Base-by-base conservation (phyloP, 441 rosid genomes). In the Brassica balearica region DNA sequence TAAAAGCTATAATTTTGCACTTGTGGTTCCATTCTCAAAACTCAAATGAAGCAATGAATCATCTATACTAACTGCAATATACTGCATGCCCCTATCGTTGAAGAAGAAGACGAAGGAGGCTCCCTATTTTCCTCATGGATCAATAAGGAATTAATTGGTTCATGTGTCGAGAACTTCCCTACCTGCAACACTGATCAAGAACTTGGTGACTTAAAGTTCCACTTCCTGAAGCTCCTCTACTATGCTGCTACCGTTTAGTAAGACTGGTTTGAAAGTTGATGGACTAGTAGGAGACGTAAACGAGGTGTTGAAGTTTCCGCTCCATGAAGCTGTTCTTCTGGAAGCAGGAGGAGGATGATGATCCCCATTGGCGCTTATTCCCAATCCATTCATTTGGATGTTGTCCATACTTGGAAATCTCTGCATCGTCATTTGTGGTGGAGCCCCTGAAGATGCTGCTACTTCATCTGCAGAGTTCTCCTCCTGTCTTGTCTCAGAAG, bases 181-280 rank as follows among this genome's bases (percentile, higher is more conserved):
- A 70, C 29, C 59, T n/a, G 51, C 12, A 29, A 65, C 66, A 77
- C 32, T 23, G n/a, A 72, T 41, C 73, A 77, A 46, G n/a, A 72
- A 20, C 55, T 61, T 11, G 15, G 59, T 51, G 36, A 41, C 74
- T 76, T 66, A 80, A 25, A 91, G 97, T 73, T 94, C 97, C 82
- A 96, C 98, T 79, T 92, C 98, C 32, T 94, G 92, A 75, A 96
- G 97, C 53, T 95, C 97, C 41, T 93, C 98, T 6, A 87, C 91
- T 58, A 87, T 78, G 81, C 86, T 86, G 79, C 86, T 86, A 48
- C 20, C 8, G 69, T 80, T 71, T 53, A 75, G 66, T 19, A 83
- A 63, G 46, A 46, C 73, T 60, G 48, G 71, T 22, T 84, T 75
- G 59, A 71, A 65, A 9, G 80, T 65, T 58, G 79, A 65, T 65